phyloP scores from a whole-genome alignment of 169 alveolate species.

The Besnoitia besnoiti region DNA sequence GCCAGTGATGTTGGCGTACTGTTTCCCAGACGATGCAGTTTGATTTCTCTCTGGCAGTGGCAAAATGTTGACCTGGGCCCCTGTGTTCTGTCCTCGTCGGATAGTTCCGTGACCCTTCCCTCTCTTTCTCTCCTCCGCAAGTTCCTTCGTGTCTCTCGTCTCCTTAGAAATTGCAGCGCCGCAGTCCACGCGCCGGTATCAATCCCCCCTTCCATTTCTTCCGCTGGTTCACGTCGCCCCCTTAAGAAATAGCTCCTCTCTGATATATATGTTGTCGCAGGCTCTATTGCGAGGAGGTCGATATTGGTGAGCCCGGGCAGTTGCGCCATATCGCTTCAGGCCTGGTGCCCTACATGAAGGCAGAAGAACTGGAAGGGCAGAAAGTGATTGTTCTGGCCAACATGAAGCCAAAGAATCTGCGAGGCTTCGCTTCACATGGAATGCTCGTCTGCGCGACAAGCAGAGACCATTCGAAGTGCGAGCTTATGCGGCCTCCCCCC shows the following conservation, averaged over 20 bases:
- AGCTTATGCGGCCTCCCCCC: constrained; percentile 41
- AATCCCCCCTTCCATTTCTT: no score
- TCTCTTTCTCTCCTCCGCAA: no score
- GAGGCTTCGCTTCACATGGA: constrained; percentile 74
- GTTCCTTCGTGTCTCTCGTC: background rate
- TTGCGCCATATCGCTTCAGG: constrained; percentile 71
- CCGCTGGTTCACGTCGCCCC: no score
- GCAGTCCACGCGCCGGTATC: no score
- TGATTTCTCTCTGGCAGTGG: no score
- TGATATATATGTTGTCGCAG: constrained; percentile 39
- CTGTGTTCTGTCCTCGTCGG: no score
- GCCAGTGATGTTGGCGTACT: no score
- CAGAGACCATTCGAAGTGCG: background rate
- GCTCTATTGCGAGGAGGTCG: constrained; percentile 87
- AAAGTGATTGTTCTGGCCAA: constrained; percentile 70
- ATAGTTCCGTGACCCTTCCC: no score
- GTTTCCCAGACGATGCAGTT: no score
- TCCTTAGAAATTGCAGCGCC: no score
- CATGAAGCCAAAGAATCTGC: constrained; percentile 67
- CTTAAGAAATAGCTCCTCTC: no score
- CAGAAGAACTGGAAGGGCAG: constrained; percentile 49
- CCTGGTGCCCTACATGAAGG: constrained; percentile 57
- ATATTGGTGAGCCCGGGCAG: constrained; percentile 84
- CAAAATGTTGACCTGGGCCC: no score
- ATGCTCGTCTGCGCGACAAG: constrained; percentile 65